Percentiles rank a stretch among this genome's conserved stretches.
These are phyloP conservation scores for Corymbia calophylla DNA, from an alignment of 441 rosid genomes.

Conservation along the genomic window DNA sequence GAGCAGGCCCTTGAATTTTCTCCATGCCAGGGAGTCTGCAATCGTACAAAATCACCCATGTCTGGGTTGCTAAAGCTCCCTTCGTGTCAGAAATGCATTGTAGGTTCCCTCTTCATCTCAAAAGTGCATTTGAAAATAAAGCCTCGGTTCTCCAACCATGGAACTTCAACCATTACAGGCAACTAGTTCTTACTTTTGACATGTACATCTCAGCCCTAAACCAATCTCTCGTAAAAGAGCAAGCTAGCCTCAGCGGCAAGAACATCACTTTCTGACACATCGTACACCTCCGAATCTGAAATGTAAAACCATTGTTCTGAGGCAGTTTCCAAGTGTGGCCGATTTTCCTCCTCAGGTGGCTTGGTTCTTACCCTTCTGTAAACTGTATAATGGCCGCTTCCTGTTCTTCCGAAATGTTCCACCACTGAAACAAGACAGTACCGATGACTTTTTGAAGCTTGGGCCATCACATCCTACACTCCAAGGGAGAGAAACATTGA, in stretches of 20 bases:
- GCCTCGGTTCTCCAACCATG: background rate
- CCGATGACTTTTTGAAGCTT: slow-evolving; percentile 8
- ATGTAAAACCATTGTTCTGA: slow-evolving; percentile 54
- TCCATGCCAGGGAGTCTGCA: background rate
- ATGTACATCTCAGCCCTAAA: background rate
- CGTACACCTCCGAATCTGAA: slow-evolving; percentile 62
- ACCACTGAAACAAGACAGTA: slow-evolving; percentile 71
- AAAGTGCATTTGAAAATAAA: background rate
- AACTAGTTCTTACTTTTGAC: background rate
- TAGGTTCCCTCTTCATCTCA: background rate
- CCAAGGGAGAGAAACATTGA: background rate
- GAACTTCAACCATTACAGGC: background rate
- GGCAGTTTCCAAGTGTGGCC: slow-evolving; percentile 11
- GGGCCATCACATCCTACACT: background rate
- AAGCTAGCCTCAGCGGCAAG: slow-evolving; percentile 77
- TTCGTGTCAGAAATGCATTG: background rate
- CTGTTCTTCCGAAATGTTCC: slow-evolving; percentile 76
- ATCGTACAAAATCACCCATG: background rate
- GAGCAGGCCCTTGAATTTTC: background rate
- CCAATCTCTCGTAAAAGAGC: slow-evolving; percentile 74
- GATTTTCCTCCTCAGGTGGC: slow-evolving; percentile 5
- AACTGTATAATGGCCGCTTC: slow-evolving; percentile 84
- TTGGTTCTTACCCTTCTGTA: slow-evolving; percentile 45
- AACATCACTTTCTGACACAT: slow-evolving; percentile 60
- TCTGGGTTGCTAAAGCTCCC: background rate